These are phyloP conservation scores for Lactifluus subvellereus DNA, from an alignment of 768 basidiomycete species.

Conservation along the genomic window DNA sequence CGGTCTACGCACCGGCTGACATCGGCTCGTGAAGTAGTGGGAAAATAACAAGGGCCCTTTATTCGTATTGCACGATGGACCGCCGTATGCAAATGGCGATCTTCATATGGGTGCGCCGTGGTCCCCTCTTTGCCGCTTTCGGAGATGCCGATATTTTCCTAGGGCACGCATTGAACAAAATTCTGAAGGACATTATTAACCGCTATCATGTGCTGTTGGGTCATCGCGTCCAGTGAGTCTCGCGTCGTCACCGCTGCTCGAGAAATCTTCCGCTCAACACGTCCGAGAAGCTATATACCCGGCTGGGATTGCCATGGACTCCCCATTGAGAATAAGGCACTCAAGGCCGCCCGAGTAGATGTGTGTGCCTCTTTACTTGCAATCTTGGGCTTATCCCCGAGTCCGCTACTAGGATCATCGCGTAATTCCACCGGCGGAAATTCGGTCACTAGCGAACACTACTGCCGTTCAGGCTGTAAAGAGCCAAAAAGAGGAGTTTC, in stretches of 20 bases:
- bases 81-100: slow-evolving; percentile 95
- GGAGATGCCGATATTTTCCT: background rate
- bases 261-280: slow-evolving; percentile 1
- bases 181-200: slow-evolving; percentile 93
- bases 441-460: slow-evolving; percentile 64
- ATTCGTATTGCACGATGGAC: slow-evolving; percentile 92
- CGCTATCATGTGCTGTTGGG: slow-evolving; percentile 80
- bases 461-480: slow-evolving; percentile 72
- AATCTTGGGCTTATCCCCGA: slow-evolving; percentile 4
- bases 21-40: slow-evolving; percentile 39
- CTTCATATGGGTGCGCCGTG: slow-evolving; percentile 77
- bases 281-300: slow-evolving; percentile 68
- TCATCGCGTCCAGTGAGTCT: slow-evolving; percentile 71
- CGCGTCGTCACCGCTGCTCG: slow-evolving; percentile 7
- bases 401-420: slow-evolving; percentile 43
- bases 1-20: background rate
- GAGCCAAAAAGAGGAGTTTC: slow-evolving; percentile 74
- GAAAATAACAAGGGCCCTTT: slow-evolving; percentile 57
- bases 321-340: slow-evolving; percentile 92
- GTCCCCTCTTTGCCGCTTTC: background rate
- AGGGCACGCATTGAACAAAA: slow-evolving; percentile 97
- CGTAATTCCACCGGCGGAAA: slow-evolving; percentile 47
- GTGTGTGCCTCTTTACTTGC: background rate
- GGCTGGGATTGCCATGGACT: slow-evolving; percentile 99
- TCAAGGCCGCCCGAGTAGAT: slow-evolving; percentile 66